These are phyloP conservation scores for Sphaerulina musiva DNA, from an alignment of 2,329 filamentous ascomycete genomes.

Conservation along the genomic window DNA sequence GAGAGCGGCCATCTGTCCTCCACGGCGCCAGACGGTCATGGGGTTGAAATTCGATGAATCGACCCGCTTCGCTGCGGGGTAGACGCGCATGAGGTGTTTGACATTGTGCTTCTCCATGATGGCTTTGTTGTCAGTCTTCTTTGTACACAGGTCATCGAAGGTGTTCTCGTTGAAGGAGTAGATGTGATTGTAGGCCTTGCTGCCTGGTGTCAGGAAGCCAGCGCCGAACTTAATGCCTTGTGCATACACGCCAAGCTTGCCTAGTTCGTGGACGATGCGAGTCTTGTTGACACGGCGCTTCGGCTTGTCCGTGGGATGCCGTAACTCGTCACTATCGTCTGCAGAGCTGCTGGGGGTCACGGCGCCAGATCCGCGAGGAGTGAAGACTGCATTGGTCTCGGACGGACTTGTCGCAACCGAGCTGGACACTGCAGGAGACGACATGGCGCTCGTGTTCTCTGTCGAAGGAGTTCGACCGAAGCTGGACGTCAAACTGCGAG, in stretches of 20 bases:
- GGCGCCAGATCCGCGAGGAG: conserved; percentile 50
- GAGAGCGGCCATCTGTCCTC: conserved; percentile 93
- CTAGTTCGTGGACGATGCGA: conserved; percentile 79
- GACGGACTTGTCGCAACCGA: conserved; percentile 45
- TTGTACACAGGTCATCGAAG: conserved; percentile 73
- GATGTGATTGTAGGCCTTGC: conserved; percentile 86
- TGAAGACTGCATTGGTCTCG: conserved; percentile 41
- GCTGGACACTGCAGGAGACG: conserved; percentile 47
- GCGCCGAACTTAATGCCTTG: conserved; percentile 65
- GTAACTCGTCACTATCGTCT: conserved; percentile 68
- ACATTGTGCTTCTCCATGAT: conserved; percentile 85
- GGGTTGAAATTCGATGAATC: conserved; percentile 93
- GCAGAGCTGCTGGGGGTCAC: conserved; percentile 55
- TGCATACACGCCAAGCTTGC: conserved; percentile 76
- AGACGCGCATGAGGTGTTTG: conserved; percentile 86
- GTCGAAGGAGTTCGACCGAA: conserved; percentile 57
- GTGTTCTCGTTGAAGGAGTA: conserved; percentile 89
- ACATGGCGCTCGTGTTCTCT: conserved; percentile 51
- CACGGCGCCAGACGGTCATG: conserved; percentile 84
- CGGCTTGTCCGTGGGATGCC: conserved; percentile 52
- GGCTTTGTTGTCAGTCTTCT: conserved; percentile 66
- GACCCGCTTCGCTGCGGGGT: conserved; percentile 75
- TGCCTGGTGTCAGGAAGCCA: conserved; percentile 71
- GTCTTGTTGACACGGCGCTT: conserved; percentile 63
- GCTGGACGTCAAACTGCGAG: conserved; percentile 71